phyloP scores from a whole-genome alignment of 2,329 filamentous ascomycete species.

The Trichoderma atrobrunneum region DNA sequence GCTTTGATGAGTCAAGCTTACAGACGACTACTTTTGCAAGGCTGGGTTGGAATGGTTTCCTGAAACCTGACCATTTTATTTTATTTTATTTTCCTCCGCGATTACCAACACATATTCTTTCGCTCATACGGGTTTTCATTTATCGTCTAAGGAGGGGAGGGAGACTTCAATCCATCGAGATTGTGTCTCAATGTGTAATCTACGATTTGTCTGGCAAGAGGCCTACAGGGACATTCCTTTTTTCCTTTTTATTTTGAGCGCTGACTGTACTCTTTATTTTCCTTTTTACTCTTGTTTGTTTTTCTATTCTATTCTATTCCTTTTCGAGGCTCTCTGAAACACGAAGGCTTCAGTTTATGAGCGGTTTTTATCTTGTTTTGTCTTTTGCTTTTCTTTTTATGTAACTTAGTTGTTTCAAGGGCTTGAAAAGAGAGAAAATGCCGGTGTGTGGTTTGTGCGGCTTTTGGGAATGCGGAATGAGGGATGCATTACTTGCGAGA shows the following conservation, averaged over 20 bases:
- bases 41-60: neutral
- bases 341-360: neutral
- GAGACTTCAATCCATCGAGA: neutral
- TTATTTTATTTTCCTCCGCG: neutral
- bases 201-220: neutral
- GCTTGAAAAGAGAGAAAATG: neutral
- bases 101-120: neutral
- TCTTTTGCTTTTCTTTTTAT: neutral
- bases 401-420: neutral
- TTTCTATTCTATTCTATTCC: neutral
- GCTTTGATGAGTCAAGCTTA: neutral
- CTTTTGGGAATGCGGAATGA: neutral
- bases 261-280: neutral
- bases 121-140: neutral
- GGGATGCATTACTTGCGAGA: conserved; percentile 9
- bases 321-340: neutral
- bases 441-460: neutral
- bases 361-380: neutral
- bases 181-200: conserved; percentile 7
- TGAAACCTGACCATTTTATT: neutral
- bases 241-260: neutral
- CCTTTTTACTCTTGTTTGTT: neutral
- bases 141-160: neutral
- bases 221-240: neutral
- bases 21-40: neutral